These are phyloP conservation scores for Tetrahymena elliotti DNA, from an alignment of 73 alveolate species.

Conservation along the genomic window DNA sequence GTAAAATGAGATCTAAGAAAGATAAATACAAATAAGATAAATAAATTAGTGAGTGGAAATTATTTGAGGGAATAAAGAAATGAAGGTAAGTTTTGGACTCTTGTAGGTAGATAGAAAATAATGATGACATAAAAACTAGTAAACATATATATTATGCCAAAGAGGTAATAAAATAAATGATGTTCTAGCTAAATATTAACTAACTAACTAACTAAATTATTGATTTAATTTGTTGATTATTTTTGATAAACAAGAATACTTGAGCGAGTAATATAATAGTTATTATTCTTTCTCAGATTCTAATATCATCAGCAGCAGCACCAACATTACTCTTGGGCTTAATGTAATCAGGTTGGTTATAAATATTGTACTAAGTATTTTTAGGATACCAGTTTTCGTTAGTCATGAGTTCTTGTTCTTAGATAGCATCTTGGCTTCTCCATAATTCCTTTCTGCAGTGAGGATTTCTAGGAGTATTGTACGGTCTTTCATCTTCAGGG, in stretches of 20 bases:
- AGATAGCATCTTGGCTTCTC: conserved; percentile 73
- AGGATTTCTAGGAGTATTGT: conserved; percentile 72
- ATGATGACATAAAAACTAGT: not conserved
- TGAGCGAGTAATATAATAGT: not conserved
- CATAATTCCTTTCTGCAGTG: conserved; percentile 68
- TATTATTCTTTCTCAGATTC: conserved; percentile 9
- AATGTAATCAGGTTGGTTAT: not conserved
- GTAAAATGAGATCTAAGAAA: too few relatives aligned
- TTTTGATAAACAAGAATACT: not conserved
- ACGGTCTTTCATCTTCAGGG: conserved; percentile 82
- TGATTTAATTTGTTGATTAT: not conserved
- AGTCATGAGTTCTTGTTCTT: conserved; percentile 58
- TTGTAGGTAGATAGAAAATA: not conserved
- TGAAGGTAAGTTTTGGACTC: not conserved
- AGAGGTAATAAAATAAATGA: not conserved
- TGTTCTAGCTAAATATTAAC: not conserved
- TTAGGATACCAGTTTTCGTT: conserved; percentile 41
- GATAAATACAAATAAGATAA: too few relatives aligned
- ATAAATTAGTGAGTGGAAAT: not conserved
- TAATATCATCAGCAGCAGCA: conserved; percentile 18
- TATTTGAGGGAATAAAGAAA: not conserved
- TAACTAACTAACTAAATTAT: not conserved
- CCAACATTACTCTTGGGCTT: not conserved
- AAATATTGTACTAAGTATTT: conserved; percentile 18
- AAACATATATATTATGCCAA: not conserved